A percentile compares a stretch with the other conserved stretches of the same genome.
Evolutionary conservation across 305 asterid genomes (phyloP).

Genomic region (Solanum chacoense): DNA sequence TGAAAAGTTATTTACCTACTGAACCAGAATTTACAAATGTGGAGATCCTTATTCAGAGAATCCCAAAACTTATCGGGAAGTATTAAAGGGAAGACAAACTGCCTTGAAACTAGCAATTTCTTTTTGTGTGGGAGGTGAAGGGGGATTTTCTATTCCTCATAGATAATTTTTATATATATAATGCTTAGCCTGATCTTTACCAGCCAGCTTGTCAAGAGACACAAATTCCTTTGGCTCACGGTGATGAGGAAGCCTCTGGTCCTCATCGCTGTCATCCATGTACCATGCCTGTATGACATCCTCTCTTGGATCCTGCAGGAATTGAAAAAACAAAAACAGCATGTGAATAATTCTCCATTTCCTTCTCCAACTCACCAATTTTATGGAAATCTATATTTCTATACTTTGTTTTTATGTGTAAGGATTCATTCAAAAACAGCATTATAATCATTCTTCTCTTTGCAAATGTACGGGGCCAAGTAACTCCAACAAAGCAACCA

Average conservation of each 20-base stretch:
- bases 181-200: constrained; percentile 12
- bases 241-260: constrained; percentile 87
- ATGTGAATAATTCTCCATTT: neutral
- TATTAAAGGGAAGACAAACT: neutral
- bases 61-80: neutral
- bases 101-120: neutral
- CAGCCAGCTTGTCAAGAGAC: constrained; percentile 75
- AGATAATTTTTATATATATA: neutral
- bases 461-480: neutral
- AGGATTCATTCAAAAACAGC: neutral
- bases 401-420: neutral
- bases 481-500: neutral
- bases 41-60: neutral
- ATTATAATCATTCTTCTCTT: neutral
- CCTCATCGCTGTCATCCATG: constrained; percentile 76
- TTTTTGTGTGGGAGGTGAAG: neutral
- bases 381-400: neutral
- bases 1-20: neutral
- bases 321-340: neutral
- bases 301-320: constrained; percentile 42
- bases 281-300: constrained; percentile 86
- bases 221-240: constrained; percentile 65
- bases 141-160: neutral
- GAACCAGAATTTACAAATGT: neutral
- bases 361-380: neutral